Percentiles rank a stretch among this genome's conserved stretches.
phyloP scores from a whole-genome alignment of 345 rosid species.

The Chamaenerion angustifolium region DNA sequence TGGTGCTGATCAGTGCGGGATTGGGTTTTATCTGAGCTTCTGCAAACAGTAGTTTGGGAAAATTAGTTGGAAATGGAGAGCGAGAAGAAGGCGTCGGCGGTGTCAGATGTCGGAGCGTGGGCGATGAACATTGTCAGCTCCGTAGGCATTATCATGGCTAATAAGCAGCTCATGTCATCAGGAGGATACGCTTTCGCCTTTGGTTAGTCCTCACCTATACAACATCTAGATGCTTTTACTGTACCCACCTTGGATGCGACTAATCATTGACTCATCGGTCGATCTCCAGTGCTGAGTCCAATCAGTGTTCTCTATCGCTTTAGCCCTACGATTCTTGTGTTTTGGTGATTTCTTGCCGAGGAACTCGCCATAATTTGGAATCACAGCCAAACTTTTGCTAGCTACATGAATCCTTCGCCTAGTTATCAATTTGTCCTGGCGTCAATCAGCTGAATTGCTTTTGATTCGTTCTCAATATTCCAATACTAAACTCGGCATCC shows the following conservation, averaged over 20 bases:
- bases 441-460: too few species aligned
- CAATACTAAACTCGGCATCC: too few species aligned
- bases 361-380: too few species aligned
- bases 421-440: too few species aligned
- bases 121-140: conserved; percentile 86
- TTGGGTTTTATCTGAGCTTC: not conserved
- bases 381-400: too few species aligned
- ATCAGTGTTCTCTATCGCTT: too few species aligned
- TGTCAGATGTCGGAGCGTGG: conserved; percentile 92
- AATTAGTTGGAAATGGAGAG: conserved; percentile 21
- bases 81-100: conserved; percentile 53
- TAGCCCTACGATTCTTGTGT: too few species aligned
- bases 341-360: too few species aligned
- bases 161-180: conserved; percentile 89
- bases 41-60: too few species aligned
- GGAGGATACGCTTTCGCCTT: conserved; percentile 68
- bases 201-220: conserved; percentile 26
- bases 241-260: too few species aligned
- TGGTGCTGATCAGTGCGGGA: not conserved
- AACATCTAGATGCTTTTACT: not conserved
- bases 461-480: too few species aligned
- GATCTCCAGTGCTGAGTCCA: not conserved
- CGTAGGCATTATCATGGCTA: conserved; percentile 91
- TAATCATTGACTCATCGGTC: not conserved
- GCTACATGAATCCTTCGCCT: too few species aligned